These are phyloP conservation scores for Xylariaceae sp. DNA, from an alignment of 2,329 filamentous ascomycete species.

Conservation along the genomic window DNA sequence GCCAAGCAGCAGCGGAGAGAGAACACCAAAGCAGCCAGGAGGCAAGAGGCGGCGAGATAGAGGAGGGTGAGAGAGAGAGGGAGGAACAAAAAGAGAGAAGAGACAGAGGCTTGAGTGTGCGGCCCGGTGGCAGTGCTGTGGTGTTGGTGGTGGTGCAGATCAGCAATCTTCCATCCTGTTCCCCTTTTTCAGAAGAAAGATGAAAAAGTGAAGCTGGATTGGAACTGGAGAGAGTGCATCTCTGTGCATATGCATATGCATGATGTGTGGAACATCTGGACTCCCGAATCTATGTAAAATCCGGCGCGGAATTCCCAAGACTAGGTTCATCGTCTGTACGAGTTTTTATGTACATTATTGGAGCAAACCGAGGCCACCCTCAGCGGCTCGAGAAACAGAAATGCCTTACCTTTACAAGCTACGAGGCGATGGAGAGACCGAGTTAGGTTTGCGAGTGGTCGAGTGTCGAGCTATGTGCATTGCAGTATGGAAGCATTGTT, in stretches of 20 bases:
- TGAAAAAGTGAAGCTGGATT: too few relatives aligned
- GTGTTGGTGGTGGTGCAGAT: background rate
- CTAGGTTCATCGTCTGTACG: conserved; percentile 26
- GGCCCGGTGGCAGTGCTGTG: background rate
- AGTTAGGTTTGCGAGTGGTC: too few relatives aligned
- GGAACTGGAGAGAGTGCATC: too few relatives aligned
- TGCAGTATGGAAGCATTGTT: too few relatives aligned
- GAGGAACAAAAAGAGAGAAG: background rate
- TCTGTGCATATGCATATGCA: too few relatives aligned
- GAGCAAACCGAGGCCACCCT: background rate
- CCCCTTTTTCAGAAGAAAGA: background rate
- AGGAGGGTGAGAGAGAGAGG: conserved; percentile 22
- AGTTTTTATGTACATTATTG: conserved; percentile 20
- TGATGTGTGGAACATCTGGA: conserved; percentile 4
- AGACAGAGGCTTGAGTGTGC: background rate
- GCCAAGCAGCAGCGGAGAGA: too few relatives aligned
- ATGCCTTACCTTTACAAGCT: too few relatives aligned
- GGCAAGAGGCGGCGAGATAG: conserved; percentile 7
- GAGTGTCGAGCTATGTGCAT: background rate
- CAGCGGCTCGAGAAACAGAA: too few relatives aligned
- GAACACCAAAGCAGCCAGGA: too few relatives aligned
- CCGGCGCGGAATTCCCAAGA: conserved; percentile 20
- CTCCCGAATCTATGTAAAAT: conserved; percentile 2
- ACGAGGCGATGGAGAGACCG: too few relatives aligned
- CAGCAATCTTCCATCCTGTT: background rate